phyloP scores from a whole-genome alignment of 1,139 yeast species.

The Geotrichum fermentans region DNA sequence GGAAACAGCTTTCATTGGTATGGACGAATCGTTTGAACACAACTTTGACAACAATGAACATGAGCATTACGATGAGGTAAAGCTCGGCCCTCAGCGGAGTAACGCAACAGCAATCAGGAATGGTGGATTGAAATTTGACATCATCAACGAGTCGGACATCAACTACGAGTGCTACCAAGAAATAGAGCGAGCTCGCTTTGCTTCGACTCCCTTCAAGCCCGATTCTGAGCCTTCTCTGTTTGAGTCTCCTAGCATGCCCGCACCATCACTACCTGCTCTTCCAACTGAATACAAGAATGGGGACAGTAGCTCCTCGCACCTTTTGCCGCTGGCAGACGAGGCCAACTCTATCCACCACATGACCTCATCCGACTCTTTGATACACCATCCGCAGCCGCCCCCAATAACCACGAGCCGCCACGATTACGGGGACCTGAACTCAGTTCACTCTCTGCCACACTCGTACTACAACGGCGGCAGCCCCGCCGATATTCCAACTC shows the following conservation, averaged over 20 bases:
- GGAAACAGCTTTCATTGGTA: conserved; percentile 10
- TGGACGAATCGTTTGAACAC: conserved; percentile 6
- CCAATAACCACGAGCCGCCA: no score
- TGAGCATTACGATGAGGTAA: no score
- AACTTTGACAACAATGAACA: conserved; percentile 10
- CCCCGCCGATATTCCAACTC: background rate
- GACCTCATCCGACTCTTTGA: conserved; percentile 2
- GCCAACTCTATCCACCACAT: background rate
- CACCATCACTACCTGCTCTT: background rate
- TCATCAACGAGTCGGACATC: conserved; percentile 31
- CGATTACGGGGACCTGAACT: background rate
- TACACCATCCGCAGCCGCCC: background rate
- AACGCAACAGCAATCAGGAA: no score
- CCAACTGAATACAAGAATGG: background rate
- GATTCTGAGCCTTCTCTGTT: no score
- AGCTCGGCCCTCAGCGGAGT: no score
- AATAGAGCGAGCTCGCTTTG: conserved; percentile 11
- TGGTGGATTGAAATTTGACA: conserved; percentile 24
- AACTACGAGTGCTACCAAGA: conserved; percentile 28
- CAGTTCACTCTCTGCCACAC: background rate
- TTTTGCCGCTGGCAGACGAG: no score
- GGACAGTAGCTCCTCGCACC: background rate
- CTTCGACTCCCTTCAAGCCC: conserved; percentile 13
- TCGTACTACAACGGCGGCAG: background rate
- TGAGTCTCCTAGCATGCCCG: no score